Base-by-base conservation (phyloP, 2,329 filamentous ascomycete genomes). In the Tolypocladium ophioglossoides region DNA sequence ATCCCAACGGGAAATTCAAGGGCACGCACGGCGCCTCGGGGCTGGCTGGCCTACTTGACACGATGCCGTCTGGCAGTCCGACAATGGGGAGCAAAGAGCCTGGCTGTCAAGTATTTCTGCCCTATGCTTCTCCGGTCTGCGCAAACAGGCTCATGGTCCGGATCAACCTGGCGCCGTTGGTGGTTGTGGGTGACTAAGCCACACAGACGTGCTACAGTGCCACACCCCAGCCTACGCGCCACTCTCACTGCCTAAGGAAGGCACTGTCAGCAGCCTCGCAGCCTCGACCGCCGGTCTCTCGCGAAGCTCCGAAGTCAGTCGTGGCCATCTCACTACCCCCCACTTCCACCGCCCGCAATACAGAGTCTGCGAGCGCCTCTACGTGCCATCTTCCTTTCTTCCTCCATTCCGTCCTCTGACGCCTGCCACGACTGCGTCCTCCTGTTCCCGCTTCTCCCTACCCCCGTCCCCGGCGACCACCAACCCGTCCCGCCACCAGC, bases 171-270 rank as follows among this genome's bases (percentile, higher is more conserved):
- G 44, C 44, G 44, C 44, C 44, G 44, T 20, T 4, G 18, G 20
- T 14, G 4, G 20, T 22, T 8, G 27, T 18, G 9, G 44, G 44
- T 48, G 44, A 48, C 44, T 48, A 32, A 48, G 44, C 44, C 18
- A 30, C 24, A 14, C 44, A 20, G 20, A 32, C 27, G 24, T 47
- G 44, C 27, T 9, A 32, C 44, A 47, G 22, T 44, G 18, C 20
- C n/a, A 50, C 32, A 18, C 4, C 47, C 22, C 14, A 16, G 50
- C 57, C 59, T 62, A 59, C 60, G 57, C 59, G 55, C 57, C 58
- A 59, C 47, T 52, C 57, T 59, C 55, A 57, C 60, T 63, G 61
- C 61, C 61, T 63, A 52, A 46, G 41, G 51, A 20, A 48, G 27
- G 16, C 27, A 20, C 27, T 48, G 44, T 38, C 38, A 39, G 30